These are phyloP conservation scores for Penicillium mononematosum DNA, from an alignment of 495 filamentous ascomycete species.

Conservation along the genomic window DNA sequence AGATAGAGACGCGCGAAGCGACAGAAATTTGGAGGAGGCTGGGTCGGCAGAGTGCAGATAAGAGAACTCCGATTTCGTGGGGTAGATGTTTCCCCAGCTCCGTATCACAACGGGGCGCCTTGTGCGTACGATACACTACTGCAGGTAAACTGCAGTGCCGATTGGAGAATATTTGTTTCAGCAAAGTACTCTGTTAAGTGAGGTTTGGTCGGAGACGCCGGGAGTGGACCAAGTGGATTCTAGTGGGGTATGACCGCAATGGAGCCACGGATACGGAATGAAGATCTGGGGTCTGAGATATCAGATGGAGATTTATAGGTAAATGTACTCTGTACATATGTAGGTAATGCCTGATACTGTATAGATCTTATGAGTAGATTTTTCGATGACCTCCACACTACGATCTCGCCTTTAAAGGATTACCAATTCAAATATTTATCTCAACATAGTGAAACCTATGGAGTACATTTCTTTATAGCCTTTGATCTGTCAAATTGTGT, in stretches of 20 bases:
- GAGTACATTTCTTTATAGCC: too few relatives aligned
- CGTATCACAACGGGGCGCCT: conserved; percentile 17
- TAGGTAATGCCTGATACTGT: background rate
- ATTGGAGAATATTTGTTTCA: conserved; percentile 12
- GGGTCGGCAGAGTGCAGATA: conserved; percentile 13
- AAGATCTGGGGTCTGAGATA: conserved; percentile 11
- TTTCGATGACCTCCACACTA: background rate
- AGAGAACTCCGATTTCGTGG: conserved; percentile 8
- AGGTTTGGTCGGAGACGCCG: background rate
- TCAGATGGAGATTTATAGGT: background rate
- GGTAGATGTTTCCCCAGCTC: conserved; percentile 15
- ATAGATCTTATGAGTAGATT: background rate
- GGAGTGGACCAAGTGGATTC: background rate
- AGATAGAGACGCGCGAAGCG: conserved; percentile 2
- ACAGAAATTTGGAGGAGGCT: conserved; percentile 11
- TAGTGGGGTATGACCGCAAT: conserved; percentile 9
- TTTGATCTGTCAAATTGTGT: too few relatives aligned
- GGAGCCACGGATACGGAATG: conserved; percentile 3
- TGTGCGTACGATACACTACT: conserved; percentile 18
- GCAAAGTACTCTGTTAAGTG: background rate
- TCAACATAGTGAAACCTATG: too few relatives aligned
- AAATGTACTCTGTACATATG: too few relatives aligned
- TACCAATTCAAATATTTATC: too few relatives aligned
- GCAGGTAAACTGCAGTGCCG: conserved; percentile 10
- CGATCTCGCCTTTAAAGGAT: background rate